These are phyloP conservation scores for Coprinopsis sp. DNA, from an alignment of 768 basidiomycete species.

Conservation along the genomic window DNA sequence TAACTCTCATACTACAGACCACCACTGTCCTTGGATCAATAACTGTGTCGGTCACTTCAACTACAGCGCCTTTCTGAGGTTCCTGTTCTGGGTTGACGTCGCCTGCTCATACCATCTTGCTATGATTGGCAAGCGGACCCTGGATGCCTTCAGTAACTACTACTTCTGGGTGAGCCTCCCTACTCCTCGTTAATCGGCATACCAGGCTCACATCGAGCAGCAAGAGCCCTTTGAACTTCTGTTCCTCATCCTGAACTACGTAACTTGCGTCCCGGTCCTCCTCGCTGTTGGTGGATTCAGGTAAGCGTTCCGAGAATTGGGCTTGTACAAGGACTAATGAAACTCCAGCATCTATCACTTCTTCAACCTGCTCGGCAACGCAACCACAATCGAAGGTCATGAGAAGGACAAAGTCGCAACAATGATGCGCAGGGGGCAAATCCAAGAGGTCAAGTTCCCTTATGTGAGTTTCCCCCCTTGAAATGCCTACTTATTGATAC, in stretches of 20 bases:
- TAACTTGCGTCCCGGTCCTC: constrained; percentile 79
- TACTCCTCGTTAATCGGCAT: neutral
- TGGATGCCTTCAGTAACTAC: constrained; percentile 36
- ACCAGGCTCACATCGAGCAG: constrained; percentile 33
- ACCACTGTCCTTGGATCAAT: constrained; percentile 91
- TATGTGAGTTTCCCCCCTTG: constrained; percentile 53
- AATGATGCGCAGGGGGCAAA: constrained; percentile 78
- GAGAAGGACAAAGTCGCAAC: constrained; percentile 94
- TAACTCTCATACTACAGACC: constrained; percentile 45
- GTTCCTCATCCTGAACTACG: constrained; percentile 85
- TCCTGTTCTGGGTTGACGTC: constrained; percentile 89
- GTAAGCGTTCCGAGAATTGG: constrained; percentile 29
- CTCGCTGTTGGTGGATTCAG: constrained; percentile 89
- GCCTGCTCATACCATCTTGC: constrained; percentile 81
- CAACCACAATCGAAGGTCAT: constrained; percentile 96
- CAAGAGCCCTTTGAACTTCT: constrained; percentile 76
- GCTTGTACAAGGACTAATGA: neutral
- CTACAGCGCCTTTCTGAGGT: constrained; percentile 84
- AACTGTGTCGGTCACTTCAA: constrained; percentile 95
- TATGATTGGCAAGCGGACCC: constrained; percentile 73
- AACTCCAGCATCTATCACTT: constrained; percentile 76
- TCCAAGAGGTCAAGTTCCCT: constrained; percentile 89
- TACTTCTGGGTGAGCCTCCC: constrained; percentile 48
- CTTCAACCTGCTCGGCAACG: constrained; percentile 68
- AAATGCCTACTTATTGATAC: neutral